Conservation (phyloP, 345 rosid species). For the Clausena lansium region DNA sequence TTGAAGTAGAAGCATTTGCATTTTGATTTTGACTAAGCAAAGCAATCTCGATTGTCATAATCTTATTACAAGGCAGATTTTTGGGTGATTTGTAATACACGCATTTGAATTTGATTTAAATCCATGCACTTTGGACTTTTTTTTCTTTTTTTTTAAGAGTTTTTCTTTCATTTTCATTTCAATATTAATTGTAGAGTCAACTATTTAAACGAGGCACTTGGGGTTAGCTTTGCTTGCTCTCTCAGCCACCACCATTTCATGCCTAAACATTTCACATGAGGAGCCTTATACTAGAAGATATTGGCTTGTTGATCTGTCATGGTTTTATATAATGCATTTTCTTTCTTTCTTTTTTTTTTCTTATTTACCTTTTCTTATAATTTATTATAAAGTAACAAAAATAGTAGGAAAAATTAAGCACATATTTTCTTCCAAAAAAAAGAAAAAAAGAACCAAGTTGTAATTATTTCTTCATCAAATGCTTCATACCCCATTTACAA, state of each 20-base stretch:
- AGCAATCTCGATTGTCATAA: neutral
- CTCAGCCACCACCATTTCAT: neutral
- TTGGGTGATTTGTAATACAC: neutral
- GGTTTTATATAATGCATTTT: neutral
- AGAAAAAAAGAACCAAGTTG: neutral
- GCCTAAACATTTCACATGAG: neutral
- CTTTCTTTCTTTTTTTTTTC: too few relatives aligned
- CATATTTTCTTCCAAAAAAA: too few relatives aligned
- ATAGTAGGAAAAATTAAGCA: too few relatives aligned
- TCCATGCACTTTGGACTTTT: neutral
- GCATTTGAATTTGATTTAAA: neutral
- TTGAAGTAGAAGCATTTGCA: constrained; percentile 9
- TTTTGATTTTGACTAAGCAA: neutral
- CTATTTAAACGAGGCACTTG: neutral
- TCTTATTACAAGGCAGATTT: neutral
- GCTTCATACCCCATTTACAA: neutral
- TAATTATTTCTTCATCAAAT: neutral
- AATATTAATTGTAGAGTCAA: neutral
- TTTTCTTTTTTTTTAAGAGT: neutral
- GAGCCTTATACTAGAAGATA: neutral
- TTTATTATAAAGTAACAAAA: too few relatives aligned
- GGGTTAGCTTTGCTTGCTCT: neutral
- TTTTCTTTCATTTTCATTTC: neutral
- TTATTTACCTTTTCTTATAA: too few relatives aligned
- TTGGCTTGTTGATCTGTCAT: neutral